Base-by-base conservation (phyloP, 2,329 filamentous ascomycete genomes). In the Alternaria metachromatica region DNA sequence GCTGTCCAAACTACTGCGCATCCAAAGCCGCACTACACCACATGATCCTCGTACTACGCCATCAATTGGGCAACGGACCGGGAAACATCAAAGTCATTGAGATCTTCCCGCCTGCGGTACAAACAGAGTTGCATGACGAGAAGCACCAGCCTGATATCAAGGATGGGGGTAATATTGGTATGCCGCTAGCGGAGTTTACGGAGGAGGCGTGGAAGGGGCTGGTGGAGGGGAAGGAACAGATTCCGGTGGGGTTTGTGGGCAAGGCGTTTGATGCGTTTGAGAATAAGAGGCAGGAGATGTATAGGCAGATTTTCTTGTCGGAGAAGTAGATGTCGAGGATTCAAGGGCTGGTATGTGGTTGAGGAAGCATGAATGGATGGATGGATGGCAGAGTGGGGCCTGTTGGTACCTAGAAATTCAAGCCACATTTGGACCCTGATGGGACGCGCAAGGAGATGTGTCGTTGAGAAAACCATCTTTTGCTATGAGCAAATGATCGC, bases 11-110 rank as follows among this genome's bases (percentile, higher is more conserved):
- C 70, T 88, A 88, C 75, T 86, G 84, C 64, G 85, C 86, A 2
- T 82, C 82, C 41, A 88, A 88, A 73, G 86, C 86, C 0, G 86
- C 86, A 0, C 72, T 87, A 51, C 85, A 87, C 66, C 83, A 86
- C 65, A 86, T 84, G 75, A 80, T 87, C 21, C 78, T 88, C 6
- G 80, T 79, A 6, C 77, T 87, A 33, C 82, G 86, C 2, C 81
- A 84, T 63, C 85, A 87, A 70, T 67, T 88, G 33, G 80, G 80
- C 48, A 80, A 81, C 6, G 80, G 79, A 2, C 74, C 78, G 0
- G 81, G 80, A 5, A 82, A 84, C 50, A 79, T 87, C 69, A 85
- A 85, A 63, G 81, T 87, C n/a, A 77, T 87, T 41, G 86, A 87
- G 72, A 79, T 88, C 10, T 85, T 84, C 59, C 86, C 86, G 4